Conservation (phyloP, 1,284 basidiomycete species). For the Lentinus polychrous region DNA sequence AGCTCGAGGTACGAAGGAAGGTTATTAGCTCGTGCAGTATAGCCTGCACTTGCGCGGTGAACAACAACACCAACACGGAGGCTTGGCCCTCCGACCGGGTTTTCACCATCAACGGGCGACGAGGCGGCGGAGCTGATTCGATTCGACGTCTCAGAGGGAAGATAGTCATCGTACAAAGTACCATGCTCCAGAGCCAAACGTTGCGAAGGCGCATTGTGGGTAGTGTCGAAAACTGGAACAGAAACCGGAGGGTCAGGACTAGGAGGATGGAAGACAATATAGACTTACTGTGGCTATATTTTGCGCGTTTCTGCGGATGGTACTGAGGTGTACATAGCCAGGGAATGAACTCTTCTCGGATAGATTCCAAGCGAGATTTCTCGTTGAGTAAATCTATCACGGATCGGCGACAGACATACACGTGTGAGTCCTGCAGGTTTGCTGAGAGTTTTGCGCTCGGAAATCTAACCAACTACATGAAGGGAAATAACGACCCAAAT, state of each 20-base stretch:
- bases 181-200: conserved; percentile 51
- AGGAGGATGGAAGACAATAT: conserved; percentile 5
- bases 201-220: conserved; percentile 35
- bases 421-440: conserved; percentile 77
- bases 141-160: conserved; percentile 4
- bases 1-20: conserved; percentile 77
- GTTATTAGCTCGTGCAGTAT: conserved; percentile 79
- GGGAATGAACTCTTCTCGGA: conserved; percentile 83
- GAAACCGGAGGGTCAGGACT: conserved; percentile 7
- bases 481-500: conserved; percentile 3
- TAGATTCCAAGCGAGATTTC: conserved; percentile 67
- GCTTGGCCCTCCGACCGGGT: conserved; percentile 30
- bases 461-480: conserved; percentile 50
- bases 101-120: conserved; percentile 40
- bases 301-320: conserved; percentile 48
- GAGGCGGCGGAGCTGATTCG: conserved; percentile 27
- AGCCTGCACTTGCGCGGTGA: conserved; percentile 49
- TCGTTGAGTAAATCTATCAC: conserved; percentile 69
- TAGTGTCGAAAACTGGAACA: conserved; percentile 34
- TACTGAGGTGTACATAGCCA: conserved; percentile 86
- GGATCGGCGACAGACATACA: conserved; percentile 78
- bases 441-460: conserved; percentile 69
- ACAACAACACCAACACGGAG: conserved; percentile 57
- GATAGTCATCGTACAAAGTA: conserved; percentile 31
- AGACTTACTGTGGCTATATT: conserved; percentile 46